Conservation (phyloP, 208 protist species). For the Trypanosoma brucei region DNA sequence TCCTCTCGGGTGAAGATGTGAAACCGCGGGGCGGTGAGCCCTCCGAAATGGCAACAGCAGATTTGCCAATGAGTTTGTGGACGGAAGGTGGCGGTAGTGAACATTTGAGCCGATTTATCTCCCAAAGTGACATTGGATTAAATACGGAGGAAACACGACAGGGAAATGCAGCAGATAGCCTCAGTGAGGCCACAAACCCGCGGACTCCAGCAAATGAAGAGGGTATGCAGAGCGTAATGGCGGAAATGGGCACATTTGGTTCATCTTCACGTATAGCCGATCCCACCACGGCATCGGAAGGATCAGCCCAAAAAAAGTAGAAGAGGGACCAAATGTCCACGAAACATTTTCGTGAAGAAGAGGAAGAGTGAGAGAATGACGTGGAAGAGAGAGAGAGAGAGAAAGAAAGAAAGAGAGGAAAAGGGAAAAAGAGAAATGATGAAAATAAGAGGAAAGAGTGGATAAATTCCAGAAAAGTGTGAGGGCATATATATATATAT, state of each 20-base stretch:
- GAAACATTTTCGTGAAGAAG: neutral
- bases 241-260: neutral
- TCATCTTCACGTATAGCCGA: neutral
- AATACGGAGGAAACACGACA: neutral
- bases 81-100: conserved; percentile 10
- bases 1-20: neutral
- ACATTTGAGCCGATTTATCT: neutral
- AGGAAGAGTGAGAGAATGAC: neutral
- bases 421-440: neutral
- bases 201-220: neutral
- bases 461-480: neutral
- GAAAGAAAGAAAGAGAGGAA: neutral
- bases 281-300: neutral
- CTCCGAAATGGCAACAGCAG: neutral
- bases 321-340: neutral
- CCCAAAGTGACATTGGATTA: neutral
- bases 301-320: neutral
- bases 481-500: too few relatives aligned
- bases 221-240: neutral
- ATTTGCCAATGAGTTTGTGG: neutral
- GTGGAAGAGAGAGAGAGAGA: neutral
- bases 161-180: neutral
- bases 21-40: neutral
- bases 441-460: neutral
- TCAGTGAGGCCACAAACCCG: neutral